Evolutionary conservation across 495 filamentous ascomycete species (phyloP).

Genomic region (Penicillium odoratum): DNA sequence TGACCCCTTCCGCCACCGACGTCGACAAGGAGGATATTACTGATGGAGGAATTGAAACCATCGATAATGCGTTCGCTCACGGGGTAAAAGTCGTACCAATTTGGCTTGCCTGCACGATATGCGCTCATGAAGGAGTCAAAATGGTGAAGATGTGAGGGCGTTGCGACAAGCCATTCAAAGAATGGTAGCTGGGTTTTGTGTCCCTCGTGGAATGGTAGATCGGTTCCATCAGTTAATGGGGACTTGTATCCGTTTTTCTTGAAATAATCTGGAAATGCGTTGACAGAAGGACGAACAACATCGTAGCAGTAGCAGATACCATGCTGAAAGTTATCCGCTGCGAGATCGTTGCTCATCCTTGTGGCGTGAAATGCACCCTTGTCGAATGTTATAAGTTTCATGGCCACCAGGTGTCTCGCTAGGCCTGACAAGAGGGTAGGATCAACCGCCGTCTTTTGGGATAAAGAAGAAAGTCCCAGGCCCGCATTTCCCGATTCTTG

Average conservation of each 20-base stretch:
- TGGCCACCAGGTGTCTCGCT: slow-evolving; percentile 27
- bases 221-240: slow-evolving; percentile 20
- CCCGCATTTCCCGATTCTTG: slow-evolving; percentile 28
- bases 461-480: slow-evolving; percentile 20
- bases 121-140: slow-evolving; percentile 42
- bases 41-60: slow-evolving; percentile 26
- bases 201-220: slow-evolving; percentile 33
- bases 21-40: slow-evolving; percentile 53
- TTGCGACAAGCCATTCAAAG: slow-evolving; percentile 29
- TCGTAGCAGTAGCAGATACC: slow-evolving; percentile 31
- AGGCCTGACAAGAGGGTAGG: slow-evolving; percentile 25
- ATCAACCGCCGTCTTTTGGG: slow-evolving; percentile 31
- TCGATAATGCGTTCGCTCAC: slow-evolving; percentile 10
- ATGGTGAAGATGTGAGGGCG: slow-evolving; percentile 18
- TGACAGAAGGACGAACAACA: slow-evolving; percentile 26
- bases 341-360: slow-evolving; percentile 24
- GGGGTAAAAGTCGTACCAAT: slow-evolving; percentile 43
- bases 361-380: slow-evolving; percentile 22
- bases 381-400: slow-evolving; percentile 23
- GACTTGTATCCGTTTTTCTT: slow-evolving; percentile 26
- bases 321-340: slow-evolving; percentile 27
- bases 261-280: slow-evolving; percentile 32
- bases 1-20: slow-evolving; percentile 53
- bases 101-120: slow-evolving; percentile 42
- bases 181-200: slow-evolving; percentile 28